Base-by-base conservation (phyloP, 495 filamentous ascomycete genomes). In the Annulohypoxylon bovei region DNA sequence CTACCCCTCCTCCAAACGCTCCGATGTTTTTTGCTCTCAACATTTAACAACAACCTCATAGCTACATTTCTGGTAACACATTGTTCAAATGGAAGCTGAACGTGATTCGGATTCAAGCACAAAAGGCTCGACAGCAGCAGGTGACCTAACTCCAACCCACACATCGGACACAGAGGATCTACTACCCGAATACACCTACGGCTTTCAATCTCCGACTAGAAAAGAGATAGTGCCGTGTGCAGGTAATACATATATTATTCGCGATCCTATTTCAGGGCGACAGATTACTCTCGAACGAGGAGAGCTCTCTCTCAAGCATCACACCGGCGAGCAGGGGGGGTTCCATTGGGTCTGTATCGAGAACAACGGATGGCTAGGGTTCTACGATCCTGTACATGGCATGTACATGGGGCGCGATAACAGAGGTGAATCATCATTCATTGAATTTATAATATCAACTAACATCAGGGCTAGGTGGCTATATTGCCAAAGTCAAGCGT, bases 291-390 rank as follows among this genome's bases (percentile, higher is more conserved):
- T 81, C 2, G 62, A 74, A 44, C 60, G 75, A 7, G 80, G 80
- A 22, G 52, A 78, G 44, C 60, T 81, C 22, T 28, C 70, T 6
- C 71, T 81, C 4, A 69, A 74, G 32, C 49, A 59, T 6, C 57
- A 71, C 33, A 60, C 65, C 11, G 77, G 74, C 42, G 71, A 70
- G 42, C 73, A 66, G 16, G 80, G 77, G 9, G 77, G 77, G 12
- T 76, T 75, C 16, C 73, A 82, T 62, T 82, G 80, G 80, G 49
- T 23, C 12, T 82, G 80, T 47, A 67, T 79, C 49, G 80, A 82
- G 62, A 77, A 68, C 16, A 70, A 78, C 37, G 80, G 80, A 44
- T 82, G 80, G 79, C 63, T 82, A 22, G 80, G 80, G 6, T 82
- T 82, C 67, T 68, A 65, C n/a, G 79, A 80, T 54, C 59, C 60